Percentiles rank a stretch among this genome's conserved stretches.
Conservation (phyloP, 2,329 filamentous ascomycete species). For the Colletotrichum liriopes region DNA sequence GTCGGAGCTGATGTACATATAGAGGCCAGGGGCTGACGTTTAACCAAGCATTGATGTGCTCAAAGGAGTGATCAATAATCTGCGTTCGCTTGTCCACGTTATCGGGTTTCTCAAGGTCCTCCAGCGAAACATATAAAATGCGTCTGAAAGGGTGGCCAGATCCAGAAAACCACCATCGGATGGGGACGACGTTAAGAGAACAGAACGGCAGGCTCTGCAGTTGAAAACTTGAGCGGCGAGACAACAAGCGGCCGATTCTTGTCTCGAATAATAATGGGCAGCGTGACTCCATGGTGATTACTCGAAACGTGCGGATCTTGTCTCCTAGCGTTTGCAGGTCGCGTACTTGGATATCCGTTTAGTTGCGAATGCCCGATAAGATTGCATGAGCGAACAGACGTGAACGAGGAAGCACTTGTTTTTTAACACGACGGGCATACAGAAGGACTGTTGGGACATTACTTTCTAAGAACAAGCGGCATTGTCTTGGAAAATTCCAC, state of each 20-base stretch:
- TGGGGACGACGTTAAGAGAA: neutral
- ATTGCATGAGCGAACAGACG: neutral
- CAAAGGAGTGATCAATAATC: neutral
- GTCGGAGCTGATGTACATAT: neutral
- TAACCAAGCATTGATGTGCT: neutral
- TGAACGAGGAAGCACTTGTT: neutral
- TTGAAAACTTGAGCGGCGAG: neutral
- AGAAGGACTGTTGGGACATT: neutral
- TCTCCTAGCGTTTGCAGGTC: constrained; percentile 1
- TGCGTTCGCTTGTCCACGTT: neutral
- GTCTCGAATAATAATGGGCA: neutral
- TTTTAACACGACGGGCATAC: neutral
- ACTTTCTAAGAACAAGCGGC: neutral
- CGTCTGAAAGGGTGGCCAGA: neutral
- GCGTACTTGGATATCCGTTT: constrained; percentile 15
- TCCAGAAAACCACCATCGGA: neutral
- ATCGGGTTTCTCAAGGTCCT: constrained; percentile 13
- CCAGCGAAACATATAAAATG: neutral
- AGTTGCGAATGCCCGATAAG: neutral
- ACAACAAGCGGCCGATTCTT: neutral
- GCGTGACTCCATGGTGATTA: constrained; percentile 4
- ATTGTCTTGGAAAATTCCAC: neutral
- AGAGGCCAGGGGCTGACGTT: neutral
- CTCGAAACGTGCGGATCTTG: neutral
- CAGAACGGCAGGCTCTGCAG: neutral